Conservation (phyloP, 73 alveolate genomes). For the Stentor coeruleus region DNA sequence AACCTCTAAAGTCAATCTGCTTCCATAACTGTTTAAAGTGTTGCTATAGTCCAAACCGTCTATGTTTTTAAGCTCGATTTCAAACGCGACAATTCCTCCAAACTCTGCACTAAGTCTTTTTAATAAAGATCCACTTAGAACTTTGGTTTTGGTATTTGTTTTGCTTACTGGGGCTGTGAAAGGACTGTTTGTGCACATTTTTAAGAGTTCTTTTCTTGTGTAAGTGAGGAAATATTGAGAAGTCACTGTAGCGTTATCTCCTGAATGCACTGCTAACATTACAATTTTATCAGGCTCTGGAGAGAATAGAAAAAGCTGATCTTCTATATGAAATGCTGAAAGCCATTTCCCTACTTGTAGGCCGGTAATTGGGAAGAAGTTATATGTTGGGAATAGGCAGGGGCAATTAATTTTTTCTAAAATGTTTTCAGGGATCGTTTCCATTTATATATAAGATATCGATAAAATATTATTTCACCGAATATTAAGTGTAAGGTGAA, state of each 20-base stretch:
- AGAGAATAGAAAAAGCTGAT: neutral
- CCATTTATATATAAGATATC: too few species aligned
- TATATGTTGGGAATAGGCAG: too few species aligned
- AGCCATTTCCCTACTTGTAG: slow-evolving; percentile 18
- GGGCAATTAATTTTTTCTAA: too few species aligned
- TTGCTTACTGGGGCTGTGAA: neutral
- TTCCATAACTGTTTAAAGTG: neutral
- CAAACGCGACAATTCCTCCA: slow-evolving; percentile 27
- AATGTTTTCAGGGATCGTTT: too few species aligned
- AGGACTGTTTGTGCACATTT: slow-evolving; percentile 4
- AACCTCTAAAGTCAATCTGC: slow-evolving; percentile 5
- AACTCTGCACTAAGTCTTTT: neutral
- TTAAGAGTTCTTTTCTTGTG: slow-evolving; percentile 11
- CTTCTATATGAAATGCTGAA: slow-evolving; percentile 15
- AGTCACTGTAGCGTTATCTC: neutral
- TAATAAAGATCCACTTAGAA: neutral
- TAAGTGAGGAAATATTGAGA: neutral
- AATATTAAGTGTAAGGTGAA: too few species aligned
- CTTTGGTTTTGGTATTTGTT: neutral
- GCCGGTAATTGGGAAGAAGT: slow-evolving; percentile 18
- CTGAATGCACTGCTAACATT: neutral
- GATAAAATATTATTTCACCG: too few species aligned
- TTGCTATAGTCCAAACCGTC: slow-evolving; percentile 27
- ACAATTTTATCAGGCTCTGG: neutral
- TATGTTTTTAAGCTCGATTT: neutral